Base-by-base conservation (phyloP, 2,329 filamentous ascomycete genomes). In the Tolypocladium cylindrosporum region DNA sequence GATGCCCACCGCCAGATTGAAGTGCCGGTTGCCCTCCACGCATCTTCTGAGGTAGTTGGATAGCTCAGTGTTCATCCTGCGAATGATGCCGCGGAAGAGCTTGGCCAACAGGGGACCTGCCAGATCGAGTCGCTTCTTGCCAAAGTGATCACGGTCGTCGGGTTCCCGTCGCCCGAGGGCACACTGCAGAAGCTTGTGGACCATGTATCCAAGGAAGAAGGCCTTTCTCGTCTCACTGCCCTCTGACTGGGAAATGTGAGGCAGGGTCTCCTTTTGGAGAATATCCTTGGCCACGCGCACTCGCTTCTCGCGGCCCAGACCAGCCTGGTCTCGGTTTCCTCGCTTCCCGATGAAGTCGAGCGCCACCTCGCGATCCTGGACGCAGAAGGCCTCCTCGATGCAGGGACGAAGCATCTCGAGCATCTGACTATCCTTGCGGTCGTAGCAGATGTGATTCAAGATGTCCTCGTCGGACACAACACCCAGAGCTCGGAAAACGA, bases 161-260 rank as follows among this genome's bases (percentile, higher is more conserved):
- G 91, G 91, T 70, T 97, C 94, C 61, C 91, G 88, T 61, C 94
- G 88, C 55, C 94, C 95, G 54, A 99, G 82, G 57, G 92, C 90
- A 70, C 92, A 96, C 73, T 97, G 93, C 31, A 97, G 80, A 66
- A 99, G 82, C 70, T 94, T 89, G 74, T 99, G 93, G 53, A 97
- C 90, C 93, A 99, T 99, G 75, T 99, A 99, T 27, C 95, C 94
- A 54, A 99, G 79, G 81, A 97, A 99, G 75, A 96, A 99, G 2
- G 95, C 94, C 72, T 99, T 99, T 59, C 91, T 82, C 1, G 93
- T 97, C 72, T 97, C 93, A 65, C 91, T 95, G 36, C 94, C 94
- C 73, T 97, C 91, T 61, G 84, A 86, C 71, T 99, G 94, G 1
- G 93, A 97, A 61, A 99, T 97, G 69, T 99, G 94, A 31, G 94